phyloP scores from a whole-genome alignment of 257 asterid species.

The Echites panduratus region DNA sequence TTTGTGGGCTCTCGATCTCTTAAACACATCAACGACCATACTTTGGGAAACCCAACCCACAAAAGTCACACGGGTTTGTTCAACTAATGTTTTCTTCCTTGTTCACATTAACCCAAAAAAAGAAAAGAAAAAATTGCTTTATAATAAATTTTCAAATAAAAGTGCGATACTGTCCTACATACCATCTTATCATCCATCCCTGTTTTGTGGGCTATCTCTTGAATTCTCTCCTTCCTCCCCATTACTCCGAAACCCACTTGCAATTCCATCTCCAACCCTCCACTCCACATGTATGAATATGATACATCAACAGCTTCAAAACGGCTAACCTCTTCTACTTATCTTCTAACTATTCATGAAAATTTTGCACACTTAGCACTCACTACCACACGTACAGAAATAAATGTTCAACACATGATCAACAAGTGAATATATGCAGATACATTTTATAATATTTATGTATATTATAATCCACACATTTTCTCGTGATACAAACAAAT shows the following conservation, averaged over 20 bases:
- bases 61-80: constrained; percentile 10
- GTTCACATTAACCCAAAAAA: too few species aligned
- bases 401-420: too few species aligned
- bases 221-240: background rate
- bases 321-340: background rate
- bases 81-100: background rate
- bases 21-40: background rate
- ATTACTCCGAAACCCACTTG: constrained; percentile 17
- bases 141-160: background rate
- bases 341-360: background rate
- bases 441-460: too few species aligned
- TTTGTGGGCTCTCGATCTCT: constrained; percentile 5
- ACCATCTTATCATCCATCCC: background rate
- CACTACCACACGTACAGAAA: too few species aligned
- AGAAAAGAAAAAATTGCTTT: too few species aligned
- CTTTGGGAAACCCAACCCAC: constrained; percentile 1
- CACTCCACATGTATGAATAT: too few species aligned
- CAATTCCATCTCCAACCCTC: background rate
- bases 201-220: constrained; percentile 5
- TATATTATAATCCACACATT: too few species aligned
- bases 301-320: constrained; percentile 5
- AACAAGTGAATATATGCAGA: too few species aligned
- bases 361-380: background rate
- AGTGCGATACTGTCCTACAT: background rate
- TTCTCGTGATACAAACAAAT: too few species aligned